These are phyloP conservation scores for Irpex rosettiformis DNA, from an alignment of 1,284 basidiomycete species.

Conservation along the genomic window DNA sequence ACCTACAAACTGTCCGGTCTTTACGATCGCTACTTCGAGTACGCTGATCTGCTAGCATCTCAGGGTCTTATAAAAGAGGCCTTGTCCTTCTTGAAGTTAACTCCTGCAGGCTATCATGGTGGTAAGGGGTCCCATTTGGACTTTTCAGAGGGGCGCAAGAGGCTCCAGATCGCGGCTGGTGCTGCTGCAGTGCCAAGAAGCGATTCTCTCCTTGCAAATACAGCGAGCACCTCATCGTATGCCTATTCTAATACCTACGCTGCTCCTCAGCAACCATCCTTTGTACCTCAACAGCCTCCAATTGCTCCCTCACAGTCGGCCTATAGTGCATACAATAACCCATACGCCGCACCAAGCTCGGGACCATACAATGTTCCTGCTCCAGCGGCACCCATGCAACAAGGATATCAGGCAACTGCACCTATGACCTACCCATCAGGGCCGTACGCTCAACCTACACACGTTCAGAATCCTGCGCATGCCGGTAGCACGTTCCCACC, in stretches of 20 bases:
- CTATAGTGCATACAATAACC: constrained; percentile 4
- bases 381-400: constrained; percentile 1
- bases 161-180: constrained; percentile 51
- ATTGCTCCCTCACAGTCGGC: constrained; percentile 3
- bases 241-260: constrained; percentile 24
- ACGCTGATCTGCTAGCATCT: constrained; percentile 87
- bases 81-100: constrained; percentile 76
- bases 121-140: constrained; percentile 46
- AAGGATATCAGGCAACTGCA: constrained; percentile 4
- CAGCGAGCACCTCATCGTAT: constrained; percentile 20
- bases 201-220: constrained; percentile 28
- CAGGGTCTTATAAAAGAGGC: constrained; percentile 90
- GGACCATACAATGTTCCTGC: constrained; percentile 1
- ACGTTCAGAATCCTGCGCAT: constrained; percentile 17
- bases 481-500: constrained; percentile 16
- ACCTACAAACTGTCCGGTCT: constrained; percentile 83
- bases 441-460: constrained; percentile 11
- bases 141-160: constrained; percentile 61
- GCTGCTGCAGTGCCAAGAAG: constrained; percentile 29
- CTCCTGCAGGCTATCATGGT: constrained; percentile 78
- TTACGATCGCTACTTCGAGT: constrained; percentile 95
- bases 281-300: constrained; percentile 15
- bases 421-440: constrained; percentile 8
- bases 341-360: constrained; percentile 3
- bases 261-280: constrained; percentile 15